Base-by-base conservation (phyloP, 768 basidiomycete genomes). In the Leucosporidium creatinivorum region DNA sequence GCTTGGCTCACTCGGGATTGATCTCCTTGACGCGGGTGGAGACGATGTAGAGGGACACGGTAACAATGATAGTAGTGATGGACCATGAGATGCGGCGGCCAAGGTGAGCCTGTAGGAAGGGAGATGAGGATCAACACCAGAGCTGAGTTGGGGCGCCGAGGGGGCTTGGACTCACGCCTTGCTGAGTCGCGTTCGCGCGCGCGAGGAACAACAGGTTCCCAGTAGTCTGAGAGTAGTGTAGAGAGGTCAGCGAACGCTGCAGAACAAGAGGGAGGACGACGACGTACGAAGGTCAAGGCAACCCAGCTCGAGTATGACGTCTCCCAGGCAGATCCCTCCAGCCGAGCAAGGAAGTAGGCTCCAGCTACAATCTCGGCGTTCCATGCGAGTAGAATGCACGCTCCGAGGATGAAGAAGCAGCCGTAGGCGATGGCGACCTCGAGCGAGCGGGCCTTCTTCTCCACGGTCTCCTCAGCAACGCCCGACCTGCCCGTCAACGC, bases 321-420 rank as follows among this genome's bases (percentile, higher is more conserved):
- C 52, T 69, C 60, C 66, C 62, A 67, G 0, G 63, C 48, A 26
- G 68, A 69, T 3, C 61, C 66, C 15, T 39, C 52, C 5, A 73
- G 58, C 2, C 72, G 65, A 0, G 66, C 63, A 1, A 36, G 52
- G 50, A 67, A 73, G 68, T 73, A 73, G 7, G 60, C 48, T 3
- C 63, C 58, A 0, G 66, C 63, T 33, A 73, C 74, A 49, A 75
- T 72, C 36, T 67, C 67, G 28, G 66, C 60, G 63, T 75, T 73
- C 74, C 74, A 75, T 3, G 67, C 61, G 33, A 75, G 69, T 0
- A 75, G 56, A 64, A 73, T 70, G 59, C 60, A 67, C 6, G 72
- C 72, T 8, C 72, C 71, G 52, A 44, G 39, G 26, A 26, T 49
- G 12, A 23, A 30, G 39, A 62, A 58, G 39, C 17, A 23, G 30